These are phyloP conservation scores for Lactarius psammicola DNA, from an alignment of 768 basidiomycete species.

Conservation along the genomic window DNA sequence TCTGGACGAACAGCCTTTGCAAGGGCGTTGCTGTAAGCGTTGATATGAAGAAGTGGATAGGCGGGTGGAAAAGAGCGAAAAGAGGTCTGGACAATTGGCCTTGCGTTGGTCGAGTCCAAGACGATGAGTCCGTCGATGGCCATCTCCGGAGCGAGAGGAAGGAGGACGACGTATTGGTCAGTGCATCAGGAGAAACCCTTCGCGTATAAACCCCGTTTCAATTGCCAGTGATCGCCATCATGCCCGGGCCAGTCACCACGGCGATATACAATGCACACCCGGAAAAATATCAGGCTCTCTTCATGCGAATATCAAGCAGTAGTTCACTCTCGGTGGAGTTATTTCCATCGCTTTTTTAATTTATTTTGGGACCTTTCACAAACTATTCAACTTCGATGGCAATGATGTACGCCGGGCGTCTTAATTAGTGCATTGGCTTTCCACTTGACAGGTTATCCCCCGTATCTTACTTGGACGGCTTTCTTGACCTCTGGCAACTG, in stretches of 20 bases:
- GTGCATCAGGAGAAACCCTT: background rate
- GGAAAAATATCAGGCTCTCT: constrained; percentile 22
- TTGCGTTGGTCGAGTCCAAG: constrained; percentile 31
- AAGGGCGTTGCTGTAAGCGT: constrained; percentile 74
- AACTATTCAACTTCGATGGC: constrained; percentile 80
- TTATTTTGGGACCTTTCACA: no score
- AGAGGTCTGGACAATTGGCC: constrained; percentile 84
- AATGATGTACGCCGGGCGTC: constrained; percentile 91
- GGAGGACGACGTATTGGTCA: background rate
- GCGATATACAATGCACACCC: constrained; percentile 18
- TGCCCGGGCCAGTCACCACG: constrained; percentile 26
- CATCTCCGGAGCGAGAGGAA: constrained; percentile 12
- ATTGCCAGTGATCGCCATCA: background rate
- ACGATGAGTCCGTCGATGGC: constrained; percentile 31
- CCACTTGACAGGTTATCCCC: background rate
- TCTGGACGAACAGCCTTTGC: constrained; percentile 51
- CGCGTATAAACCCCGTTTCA: background rate
- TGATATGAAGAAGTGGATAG: constrained; percentile 84
- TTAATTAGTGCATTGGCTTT: constrained; percentile 66
- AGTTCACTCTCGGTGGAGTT: constrained; percentile 70
- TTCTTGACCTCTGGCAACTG: background rate
- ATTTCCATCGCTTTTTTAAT: constrained; percentile 67
- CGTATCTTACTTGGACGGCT: constrained; percentile 1
- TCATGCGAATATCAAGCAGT: constrained; percentile 64
- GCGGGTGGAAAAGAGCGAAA: constrained; percentile 75